Percentiles rank a stretch among this genome's conserved stretches.
These are phyloP conservation scores for Limonomyces culmigenus DNA, from an alignment of 1,284 basidiomycete genomes.

Conservation along the genomic window DNA sequence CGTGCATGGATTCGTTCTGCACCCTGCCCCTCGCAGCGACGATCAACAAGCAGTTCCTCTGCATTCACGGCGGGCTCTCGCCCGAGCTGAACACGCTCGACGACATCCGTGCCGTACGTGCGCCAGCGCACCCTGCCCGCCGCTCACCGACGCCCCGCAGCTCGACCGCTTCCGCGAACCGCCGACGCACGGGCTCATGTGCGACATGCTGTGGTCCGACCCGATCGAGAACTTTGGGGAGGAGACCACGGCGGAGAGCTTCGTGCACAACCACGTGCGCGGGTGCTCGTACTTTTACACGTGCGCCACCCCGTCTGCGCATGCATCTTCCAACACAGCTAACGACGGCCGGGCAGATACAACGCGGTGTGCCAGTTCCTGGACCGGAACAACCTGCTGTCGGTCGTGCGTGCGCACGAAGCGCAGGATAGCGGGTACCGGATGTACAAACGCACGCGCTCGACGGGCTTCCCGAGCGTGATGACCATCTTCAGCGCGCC, in stretches of 20 bases:
- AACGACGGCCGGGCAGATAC: too few species aligned
- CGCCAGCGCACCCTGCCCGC: too few species aligned
- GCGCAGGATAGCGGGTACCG: constrained; percentile 92
- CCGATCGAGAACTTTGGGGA: constrained; percentile 88
- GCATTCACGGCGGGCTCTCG: constrained; percentile 86
- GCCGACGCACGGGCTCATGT: constrained; percentile 88
- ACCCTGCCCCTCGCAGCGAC: constrained; percentile 81
- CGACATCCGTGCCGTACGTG: constrained; percentile 60
- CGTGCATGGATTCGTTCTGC: constrained; percentile 89
- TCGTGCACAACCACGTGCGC: constrained; percentile 85
- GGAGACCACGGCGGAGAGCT: constrained; percentile 76
- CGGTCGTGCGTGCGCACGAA: constrained; percentile 89
- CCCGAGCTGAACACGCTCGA: constrained; percentile 86
- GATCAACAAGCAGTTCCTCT: constrained; percentile 97
- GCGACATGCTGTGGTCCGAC: constrained; percentile 91
- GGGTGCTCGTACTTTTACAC: constrained; percentile 97
- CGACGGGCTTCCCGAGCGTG: constrained; percentile 83
- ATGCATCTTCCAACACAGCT: too few species aligned
- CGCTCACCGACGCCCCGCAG: too few species aligned
- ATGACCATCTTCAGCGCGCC: constrained; percentile 96
- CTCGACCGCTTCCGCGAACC: constrained; percentile 92
- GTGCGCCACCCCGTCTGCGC: too few species aligned
- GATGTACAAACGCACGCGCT: constrained; percentile 95
- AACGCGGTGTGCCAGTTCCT: constrained; percentile 88
- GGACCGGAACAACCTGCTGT: constrained; percentile 86